Base-by-base conservation (phyloP, 2,329 filamentous ascomycete species). In the Fusarium camptoceras region DNA sequence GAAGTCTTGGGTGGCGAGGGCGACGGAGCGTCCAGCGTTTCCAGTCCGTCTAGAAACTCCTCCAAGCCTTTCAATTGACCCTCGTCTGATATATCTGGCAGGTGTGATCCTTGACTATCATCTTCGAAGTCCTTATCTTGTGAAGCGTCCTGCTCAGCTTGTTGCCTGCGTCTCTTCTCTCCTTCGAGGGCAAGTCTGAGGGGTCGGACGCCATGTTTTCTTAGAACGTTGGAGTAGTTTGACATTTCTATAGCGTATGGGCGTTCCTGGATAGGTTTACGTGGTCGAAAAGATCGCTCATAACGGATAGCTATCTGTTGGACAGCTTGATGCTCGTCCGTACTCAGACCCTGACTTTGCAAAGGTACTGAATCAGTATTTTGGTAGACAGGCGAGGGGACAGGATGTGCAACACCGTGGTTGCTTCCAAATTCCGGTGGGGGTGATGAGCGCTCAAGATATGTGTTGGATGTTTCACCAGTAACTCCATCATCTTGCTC, bases 231-330 rank as follows among this genome's bases (percentile, higher is more conserved):
- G 57, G 83, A 84, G 74, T 88, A 89, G 28, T 84, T 83, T 1
- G 83, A 86, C 72, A 83, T 85, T 66, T 89, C 87, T 6, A 89
- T 78, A 8, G 85, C 77, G 66, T 89, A 89, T 6, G 87, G 87
- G 46, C 88, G 86, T 71, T 89, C 81, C 73, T 89, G 87, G 9
- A 89, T 89, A 2, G 87, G 87, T 64, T 89, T 89, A 22, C 87
- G 83, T 2, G 86, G 86, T 9, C 87, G 83, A n/a, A 89, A 78
- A 6, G 84, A 87, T 34, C 87, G 83, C 64, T 83, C 81, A 47
- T 81, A 77, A 15, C 78, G 79, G 28, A 80, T 72, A 8, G 77
- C 73, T 15, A 71, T 64, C 56, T 76, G 76, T 31, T 63, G 66
- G 20, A 71, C 73, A 41, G 71, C 70, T 24, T 71, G 72, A 60